phyloP scores from a whole-genome alignment of 148 eudicot genomes.

The Rhododendron molle region DNA sequence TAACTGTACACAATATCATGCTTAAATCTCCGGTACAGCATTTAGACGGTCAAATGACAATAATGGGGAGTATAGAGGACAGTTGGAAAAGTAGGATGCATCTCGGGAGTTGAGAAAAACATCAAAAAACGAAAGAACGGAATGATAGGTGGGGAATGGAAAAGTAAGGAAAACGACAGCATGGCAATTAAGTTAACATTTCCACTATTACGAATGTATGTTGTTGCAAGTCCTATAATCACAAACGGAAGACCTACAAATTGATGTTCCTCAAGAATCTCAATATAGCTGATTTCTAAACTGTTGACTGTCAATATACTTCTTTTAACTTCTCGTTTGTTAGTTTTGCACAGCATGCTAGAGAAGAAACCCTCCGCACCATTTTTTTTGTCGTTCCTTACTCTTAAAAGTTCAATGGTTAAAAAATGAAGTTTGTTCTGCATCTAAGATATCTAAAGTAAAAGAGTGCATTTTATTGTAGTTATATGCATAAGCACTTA shows the following conservation, averaged over 20 bases:
- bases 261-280: not conserved
- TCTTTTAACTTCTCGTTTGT: not conserved
- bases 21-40: not conserved
- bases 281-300: not conserved
- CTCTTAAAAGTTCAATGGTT: not conserved
- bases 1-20: conserved; percentile 48
- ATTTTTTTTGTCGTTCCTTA: not conserved
- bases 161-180: not conserved
- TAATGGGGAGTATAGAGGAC: not conserved
- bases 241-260: too few species aligned
- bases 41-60: not conserved
- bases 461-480: not conserved
- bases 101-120: not conserved
- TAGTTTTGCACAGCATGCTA: not conserved
- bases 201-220: not conserved
- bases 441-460: not conserved
- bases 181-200: not conserved
- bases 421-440: not conserved
- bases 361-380: not conserved
- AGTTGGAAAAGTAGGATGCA: not conserved
- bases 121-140: not conserved
- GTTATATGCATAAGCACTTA: not conserved
- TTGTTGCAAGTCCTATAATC: not conserved
- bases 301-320: not conserved
- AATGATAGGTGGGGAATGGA: not conserved